Base-by-base conservation (phyloP, 768 basidiomycete genomes). In the Russula sp. region DNA sequence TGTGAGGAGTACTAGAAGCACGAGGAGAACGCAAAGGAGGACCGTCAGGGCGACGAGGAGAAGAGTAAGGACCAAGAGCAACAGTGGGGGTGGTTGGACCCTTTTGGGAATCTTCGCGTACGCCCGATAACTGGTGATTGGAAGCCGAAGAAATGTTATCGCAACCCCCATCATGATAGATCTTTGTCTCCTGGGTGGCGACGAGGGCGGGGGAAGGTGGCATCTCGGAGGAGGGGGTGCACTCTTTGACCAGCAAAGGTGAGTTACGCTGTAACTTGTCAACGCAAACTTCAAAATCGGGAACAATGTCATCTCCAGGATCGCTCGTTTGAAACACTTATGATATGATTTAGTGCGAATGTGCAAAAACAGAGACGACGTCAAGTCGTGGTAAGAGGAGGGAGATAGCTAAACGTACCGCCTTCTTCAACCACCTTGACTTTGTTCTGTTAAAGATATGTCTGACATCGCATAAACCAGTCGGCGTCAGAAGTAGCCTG, bases 261-360 rank as follows among this genome's bases (percentile, higher is more conserved):
- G 57, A 32, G 42, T 45, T 37, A 58, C 48, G 27, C 27, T 54
- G 58, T 32, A 54, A 39, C 51, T 56, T 48, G 51, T 48, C 20
- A 52, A 34, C 40, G 32, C 47, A 45, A 62, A 55, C 44, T 53
- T 54, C 40, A 59, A 45, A 49, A 66, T 55, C 7, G 45, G 61
- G 55, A 68, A 52, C 44, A 54, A 53, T 44, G 48, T 66, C 67
- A 61, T 68, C 67, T 57, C 65, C 57, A 44, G 61, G 67, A 55
- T 68, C 67, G 32, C 66, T 67, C 27, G 60, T 32, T 53, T 68
- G 48, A 47, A 61, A 57, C 1, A 67, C 66, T 67, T 47, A n/a
- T 44, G 14, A 39, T n/a, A 39, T 57, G 11, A 31, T 50, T n/a
- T n/a, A 9, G 47, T 14, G 63, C 13, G 34, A 49, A 57, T 31